Conservation (phyloP, 2,329 filamentous ascomycete genomes). For the Didymella pinodella region DNA sequence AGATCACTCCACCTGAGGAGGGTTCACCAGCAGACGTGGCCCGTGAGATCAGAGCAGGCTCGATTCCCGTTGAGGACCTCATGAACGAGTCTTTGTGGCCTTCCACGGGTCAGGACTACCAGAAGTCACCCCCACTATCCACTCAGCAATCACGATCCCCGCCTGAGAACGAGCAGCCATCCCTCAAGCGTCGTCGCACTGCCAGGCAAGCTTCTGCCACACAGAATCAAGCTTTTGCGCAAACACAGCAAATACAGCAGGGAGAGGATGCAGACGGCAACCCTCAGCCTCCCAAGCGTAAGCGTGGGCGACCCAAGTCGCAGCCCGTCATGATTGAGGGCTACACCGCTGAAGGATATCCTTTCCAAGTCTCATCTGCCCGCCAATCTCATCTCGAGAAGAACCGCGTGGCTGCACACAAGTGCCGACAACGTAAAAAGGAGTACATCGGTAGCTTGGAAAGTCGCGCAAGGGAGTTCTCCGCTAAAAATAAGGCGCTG, state of each 20-base stretch:
- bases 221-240: slow-evolving; percentile 11
- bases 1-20: slow-evolving; percentile 50
- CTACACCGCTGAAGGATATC: slow-evolving; percentile 44
- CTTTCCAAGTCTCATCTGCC: slow-evolving; percentile 46
- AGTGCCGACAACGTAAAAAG: slow-evolving; percentile 75
- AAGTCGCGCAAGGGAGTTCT: slow-evolving; percentile 52
- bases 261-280: slow-evolving; percentile 25
- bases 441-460: slow-evolving; percentile 63
- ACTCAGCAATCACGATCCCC: slow-evolving; percentile 18
- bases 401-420: slow-evolving; percentile 76
- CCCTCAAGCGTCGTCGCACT: slow-evolving; percentile 42
- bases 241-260: slow-evolving; percentile 14
- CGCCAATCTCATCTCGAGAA: slow-evolving; percentile 64
- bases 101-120: slow-evolving; percentile 1
- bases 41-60: slow-evolving; percentile 27
- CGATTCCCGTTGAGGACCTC: slow-evolving; percentile 43
- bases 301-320: slow-evolving; percentile 48
- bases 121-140: slow-evolving; percentile 6
- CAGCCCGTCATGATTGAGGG: slow-evolving; percentile 44
- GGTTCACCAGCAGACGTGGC: slow-evolving; percentile 36
- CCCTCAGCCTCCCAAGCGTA: slow-evolving; percentile 46
- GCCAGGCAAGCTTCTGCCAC: slow-evolving; percentile 27
- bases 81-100: slow-evolving; percentile 41
- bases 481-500: slow-evolving; percentile 46
- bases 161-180: slow-evolving; percentile 19